Percentiles rank a stretch among this genome's conserved stretches.
phyloP scores from a whole-genome alignment of 2,329 filamentous ascomycete genomes.

The Neonectria neomacrospora region DNA sequence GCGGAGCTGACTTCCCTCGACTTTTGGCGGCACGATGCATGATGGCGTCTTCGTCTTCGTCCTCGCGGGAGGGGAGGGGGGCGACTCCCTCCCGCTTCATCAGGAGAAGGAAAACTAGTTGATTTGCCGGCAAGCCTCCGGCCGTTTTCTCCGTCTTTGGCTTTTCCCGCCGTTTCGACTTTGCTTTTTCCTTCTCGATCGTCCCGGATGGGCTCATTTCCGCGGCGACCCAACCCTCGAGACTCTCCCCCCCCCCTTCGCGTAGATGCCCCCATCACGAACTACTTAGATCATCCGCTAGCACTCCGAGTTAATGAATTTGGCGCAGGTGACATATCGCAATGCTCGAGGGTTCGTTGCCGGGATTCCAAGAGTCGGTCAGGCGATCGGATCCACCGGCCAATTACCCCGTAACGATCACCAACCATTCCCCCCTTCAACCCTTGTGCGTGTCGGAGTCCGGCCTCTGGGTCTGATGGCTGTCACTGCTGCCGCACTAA shows the following conservation, averaged over 20 bases:
- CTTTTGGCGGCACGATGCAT: conserved; percentile 1
- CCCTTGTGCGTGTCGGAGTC: neutral
- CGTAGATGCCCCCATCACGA: conserved; percentile 5
- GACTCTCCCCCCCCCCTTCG: neutral
- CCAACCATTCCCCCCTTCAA: conserved; percentile 10
- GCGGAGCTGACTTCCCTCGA: neutral
- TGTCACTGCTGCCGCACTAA: conserved; percentile 15
- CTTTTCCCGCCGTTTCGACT: neutral
- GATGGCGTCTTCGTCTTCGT: conserved; percentile 6
- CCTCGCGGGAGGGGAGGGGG: neutral
- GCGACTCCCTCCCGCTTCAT: neutral
- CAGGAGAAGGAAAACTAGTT: neutral
- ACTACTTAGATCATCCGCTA: neutral
- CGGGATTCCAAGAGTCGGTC: conserved; percentile 22
- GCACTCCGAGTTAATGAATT: conserved; percentile 2
- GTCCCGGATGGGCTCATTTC: conserved; percentile 18
- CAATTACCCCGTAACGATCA: conserved; percentile 5
- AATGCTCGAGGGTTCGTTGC: conserved; percentile 13
- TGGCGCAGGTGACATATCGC: conserved; percentile 19
- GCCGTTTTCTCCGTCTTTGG: neutral
- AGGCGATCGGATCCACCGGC: conserved; percentile 21
- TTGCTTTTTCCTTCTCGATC: conserved; percentile 37
- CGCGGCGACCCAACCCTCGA: neutral
- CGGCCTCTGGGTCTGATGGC: neutral
- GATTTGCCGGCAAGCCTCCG: neutral